Evolutionary conservation across 306 rosid genomes (phyloP).

Genomic region (Quercus gilva): DNA sequence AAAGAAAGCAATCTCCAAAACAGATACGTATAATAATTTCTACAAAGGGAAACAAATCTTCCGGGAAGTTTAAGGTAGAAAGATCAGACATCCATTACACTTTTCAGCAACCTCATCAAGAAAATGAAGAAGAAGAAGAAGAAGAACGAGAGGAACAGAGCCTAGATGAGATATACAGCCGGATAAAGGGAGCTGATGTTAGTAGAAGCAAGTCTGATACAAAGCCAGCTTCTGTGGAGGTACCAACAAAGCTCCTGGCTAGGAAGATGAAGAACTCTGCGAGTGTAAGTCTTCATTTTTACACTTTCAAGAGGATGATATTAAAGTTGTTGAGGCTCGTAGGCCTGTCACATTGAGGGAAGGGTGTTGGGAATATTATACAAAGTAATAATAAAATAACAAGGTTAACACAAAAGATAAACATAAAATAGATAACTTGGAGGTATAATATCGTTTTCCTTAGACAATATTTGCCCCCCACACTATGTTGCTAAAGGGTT

Average conservation of each 20-base stretch:
- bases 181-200: conserved; percentile 39
- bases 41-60: too few species aligned
- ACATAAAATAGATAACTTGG: too few species aligned
- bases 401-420: too few species aligned
- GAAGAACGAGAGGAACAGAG: conserved; percentile 6
- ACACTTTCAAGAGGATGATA: conserved; percentile 54
- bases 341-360: conserved; percentile 71
- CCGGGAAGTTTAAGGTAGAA: too few species aligned
- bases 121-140: conserved; percentile 3
- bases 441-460: too few species aligned
- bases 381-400: too few species aligned
- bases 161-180: conserved; percentile 57
- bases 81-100: conserved; percentile 11
- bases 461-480: too few species aligned
- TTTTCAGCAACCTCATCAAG: neutral
- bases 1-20: too few species aligned
- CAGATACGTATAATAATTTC: too few species aligned
- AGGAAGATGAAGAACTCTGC: conserved; percentile 86
- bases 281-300: conserved; percentile 53
- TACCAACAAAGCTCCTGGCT: conserved; percentile 47
- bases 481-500: too few species aligned
- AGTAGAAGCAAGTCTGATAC: conserved; percentile 61
- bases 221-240: conserved; percentile 58
- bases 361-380: neutral
- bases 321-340: conserved; percentile 42